Conservation (phyloP, 306 rosid genomes). For the Vigna reflexopilosa region DNA sequence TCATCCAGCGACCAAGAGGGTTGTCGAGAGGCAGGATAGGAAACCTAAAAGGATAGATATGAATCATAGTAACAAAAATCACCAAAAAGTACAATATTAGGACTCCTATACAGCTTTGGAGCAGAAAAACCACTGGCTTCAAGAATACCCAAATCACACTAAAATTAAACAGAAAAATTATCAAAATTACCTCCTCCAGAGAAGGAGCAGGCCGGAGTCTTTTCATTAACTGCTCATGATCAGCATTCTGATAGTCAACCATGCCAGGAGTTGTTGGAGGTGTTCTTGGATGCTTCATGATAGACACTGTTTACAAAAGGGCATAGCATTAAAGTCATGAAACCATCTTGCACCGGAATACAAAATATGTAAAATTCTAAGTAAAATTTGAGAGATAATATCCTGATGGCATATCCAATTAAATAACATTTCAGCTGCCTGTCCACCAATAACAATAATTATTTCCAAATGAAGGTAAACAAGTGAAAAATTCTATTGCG, state of each 20-base stretch:
- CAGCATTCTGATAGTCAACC: slow-evolving; percentile 78
- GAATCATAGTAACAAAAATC: slow-evolving; percentile 35
- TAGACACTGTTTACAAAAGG: slow-evolving; percentile 58
- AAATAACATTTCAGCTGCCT: slow-evolving; percentile 33
- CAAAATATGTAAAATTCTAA: slow-evolving; percentile 34
- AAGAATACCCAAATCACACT: slow-evolving; percentile 36
- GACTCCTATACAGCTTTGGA: not conserved
- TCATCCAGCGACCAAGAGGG: slow-evolving; percentile 78
- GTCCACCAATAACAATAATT: not conserved
- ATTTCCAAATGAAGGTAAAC: slow-evolving; percentile 18
- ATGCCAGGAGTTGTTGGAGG: slow-evolving; percentile 70
- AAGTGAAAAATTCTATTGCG: not conserved
- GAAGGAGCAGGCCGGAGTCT: slow-evolving; percentile 71
- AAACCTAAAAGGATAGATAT: slow-evolving; percentile 59
- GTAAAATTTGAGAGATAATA: slow-evolving; percentile 22
- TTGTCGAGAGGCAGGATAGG: slow-evolving; percentile 69
- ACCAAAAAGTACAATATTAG: slow-evolving; percentile 33
- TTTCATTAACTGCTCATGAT: slow-evolving; percentile 78
- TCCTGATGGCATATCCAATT: slow-evolving; percentile 26
- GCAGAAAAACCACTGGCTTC: slow-evolving; percentile 19
- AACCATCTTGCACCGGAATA: slow-evolving; percentile 27
- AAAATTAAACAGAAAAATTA: slow-evolving; percentile 26
- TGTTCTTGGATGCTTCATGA: slow-evolving; percentile 78
- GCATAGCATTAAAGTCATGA: slow-evolving; percentile 26
- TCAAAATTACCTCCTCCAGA: slow-evolving; percentile 72